phyloP scores from a whole-genome alignment of 495 filamentous ascomycete genomes.

The Tetracladium setigerum region DNA sequence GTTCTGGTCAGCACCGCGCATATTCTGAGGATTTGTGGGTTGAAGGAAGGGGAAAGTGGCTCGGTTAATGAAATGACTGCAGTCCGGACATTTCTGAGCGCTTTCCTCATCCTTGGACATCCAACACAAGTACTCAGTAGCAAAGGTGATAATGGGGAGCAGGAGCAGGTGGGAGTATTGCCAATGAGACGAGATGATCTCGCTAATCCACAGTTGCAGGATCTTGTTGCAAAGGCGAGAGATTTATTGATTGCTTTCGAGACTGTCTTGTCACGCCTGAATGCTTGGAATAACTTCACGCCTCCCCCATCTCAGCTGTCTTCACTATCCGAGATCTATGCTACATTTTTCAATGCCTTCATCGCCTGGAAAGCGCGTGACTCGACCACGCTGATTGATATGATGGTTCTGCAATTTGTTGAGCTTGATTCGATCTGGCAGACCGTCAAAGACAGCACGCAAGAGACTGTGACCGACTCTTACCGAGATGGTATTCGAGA shows the following conservation, averaged over 20 bases:
- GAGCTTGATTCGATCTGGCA: constrained; percentile 95
- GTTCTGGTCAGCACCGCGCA: constrained; percentile 63
- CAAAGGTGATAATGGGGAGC: constrained; percentile 61
- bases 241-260: constrained; percentile 81
- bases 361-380: constrained; percentile 93
- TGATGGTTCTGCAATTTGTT: constrained; percentile 93
- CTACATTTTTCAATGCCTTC: constrained; percentile 84
- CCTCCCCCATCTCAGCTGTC: constrained; percentile 52
- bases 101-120: constrained; percentile 88
- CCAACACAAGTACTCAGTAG: constrained; percentile 82
- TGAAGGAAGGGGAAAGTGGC: constrained; percentile 63
- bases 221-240: constrained; percentile 79
- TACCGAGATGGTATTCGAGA: constrained; percentile 90
- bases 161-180: constrained; percentile 59
- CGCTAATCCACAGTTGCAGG: constrained; percentile 54
- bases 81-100: constrained; percentile 84
- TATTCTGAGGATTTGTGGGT: constrained; percentile 67
- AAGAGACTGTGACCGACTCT: constrained; percentile 77
- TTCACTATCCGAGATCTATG: constrained; percentile 60
- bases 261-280: constrained; percentile 55
- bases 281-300: constrained; percentile 42
- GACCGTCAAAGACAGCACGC: constrained; percentile 84
- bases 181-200: constrained; percentile 43
- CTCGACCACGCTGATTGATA: constrained; percentile 79
- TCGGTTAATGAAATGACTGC: constrained; percentile 68